Percentiles rank a stretch among this genome's conserved stretches.
Evolutionary conservation across 2,329 filamentous ascomycete species (phyloP).

Genomic region (Arthrobotrys musiformis): DNA sequence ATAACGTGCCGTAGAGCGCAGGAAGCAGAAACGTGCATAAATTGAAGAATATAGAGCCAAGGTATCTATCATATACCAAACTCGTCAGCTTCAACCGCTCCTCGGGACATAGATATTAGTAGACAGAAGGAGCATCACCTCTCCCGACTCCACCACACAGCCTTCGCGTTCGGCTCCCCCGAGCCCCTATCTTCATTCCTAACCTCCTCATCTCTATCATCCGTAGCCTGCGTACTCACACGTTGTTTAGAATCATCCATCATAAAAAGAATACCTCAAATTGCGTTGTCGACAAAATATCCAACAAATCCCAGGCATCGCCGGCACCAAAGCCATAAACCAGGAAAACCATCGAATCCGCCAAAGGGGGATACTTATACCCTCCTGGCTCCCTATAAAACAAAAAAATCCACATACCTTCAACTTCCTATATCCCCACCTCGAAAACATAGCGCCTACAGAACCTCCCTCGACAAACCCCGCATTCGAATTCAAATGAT

Average conservation of each 20-base stretch:
- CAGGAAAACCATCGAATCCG: background rate
- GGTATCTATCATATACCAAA: conserved; percentile 63
- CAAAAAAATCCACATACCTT: conserved; percentile 47
- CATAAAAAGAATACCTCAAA: background rate
- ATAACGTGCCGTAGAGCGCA: conserved; percentile 74
- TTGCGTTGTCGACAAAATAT: conserved; percentile 30
- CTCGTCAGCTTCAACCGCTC: background rate
- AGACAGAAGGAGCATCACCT: conserved; percentile 5
- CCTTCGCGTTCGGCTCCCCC: background rate
- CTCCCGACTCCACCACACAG: conserved; percentile 31
- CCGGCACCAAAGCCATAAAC: background rate
- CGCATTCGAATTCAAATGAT: conserved; percentile 51
- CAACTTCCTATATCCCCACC: conserved; percentile 51
- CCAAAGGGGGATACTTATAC: background rate
- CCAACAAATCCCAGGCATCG: background rate
- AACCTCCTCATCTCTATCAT: conserved; percentile 35
- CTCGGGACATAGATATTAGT: background rate
- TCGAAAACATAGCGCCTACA: conserved; percentile 31
- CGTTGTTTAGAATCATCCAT: conserved; percentile 41
- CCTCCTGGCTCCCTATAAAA: background rate
- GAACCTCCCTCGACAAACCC: conserved; percentile 5
- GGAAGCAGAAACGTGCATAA: conserved; percentile 72
- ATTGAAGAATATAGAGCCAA: conserved; percentile 73
- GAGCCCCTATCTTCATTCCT: background rate
- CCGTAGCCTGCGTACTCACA: conserved; percentile 30